phyloP scores from a whole-genome alignment of 148 eudicot species.

The Vaccinium myrtillus region DNA sequence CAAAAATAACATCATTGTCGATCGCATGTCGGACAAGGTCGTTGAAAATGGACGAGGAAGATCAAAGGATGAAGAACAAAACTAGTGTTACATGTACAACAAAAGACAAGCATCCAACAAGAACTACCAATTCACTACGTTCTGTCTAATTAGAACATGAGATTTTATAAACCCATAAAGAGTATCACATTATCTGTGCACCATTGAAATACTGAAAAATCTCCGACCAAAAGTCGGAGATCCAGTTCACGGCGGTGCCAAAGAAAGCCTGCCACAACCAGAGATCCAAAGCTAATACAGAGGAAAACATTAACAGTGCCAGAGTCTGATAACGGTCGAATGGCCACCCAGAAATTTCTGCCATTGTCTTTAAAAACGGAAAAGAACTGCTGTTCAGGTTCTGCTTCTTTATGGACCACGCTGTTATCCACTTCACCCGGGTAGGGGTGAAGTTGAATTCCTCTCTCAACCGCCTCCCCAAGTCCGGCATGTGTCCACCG shows the following conservation, averaged over 20 bases:
- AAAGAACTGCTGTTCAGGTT: slow-evolving; percentile 51
- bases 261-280: slow-evolving; percentile 90
- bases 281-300: slow-evolving; percentile 85
- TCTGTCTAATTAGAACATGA: neutral
- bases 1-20: too few relatives aligned
- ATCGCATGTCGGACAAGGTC: too few relatives aligned
- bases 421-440: slow-evolving; percentile 83
- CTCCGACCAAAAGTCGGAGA: slow-evolving; percentile 52
- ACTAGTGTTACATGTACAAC: neutral
- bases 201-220: slow-evolving; percentile 40
- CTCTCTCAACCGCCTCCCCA: slow-evolving; percentile 71
- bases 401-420: slow-evolving; percentile 77
- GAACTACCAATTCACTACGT: neutral
- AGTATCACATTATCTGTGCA: slow-evolving; percentile 27
- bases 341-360: slow-evolving; percentile 81
- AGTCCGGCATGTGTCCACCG: slow-evolving; percentile 98
- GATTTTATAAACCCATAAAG: neutral
- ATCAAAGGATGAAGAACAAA: neutral
- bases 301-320: slow-evolving; percentile 72
- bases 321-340: slow-evolving; percentile 80
- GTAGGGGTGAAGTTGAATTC: slow-evolving; percentile 81
- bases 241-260: slow-evolving; percentile 62
- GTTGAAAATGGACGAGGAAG: neutral
- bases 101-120: neutral
- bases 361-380: slow-evolving; percentile 65